Evolutionary conservation across 129 eudicot species (phyloP).

Genomic region (Flaveria robusta): DNA sequence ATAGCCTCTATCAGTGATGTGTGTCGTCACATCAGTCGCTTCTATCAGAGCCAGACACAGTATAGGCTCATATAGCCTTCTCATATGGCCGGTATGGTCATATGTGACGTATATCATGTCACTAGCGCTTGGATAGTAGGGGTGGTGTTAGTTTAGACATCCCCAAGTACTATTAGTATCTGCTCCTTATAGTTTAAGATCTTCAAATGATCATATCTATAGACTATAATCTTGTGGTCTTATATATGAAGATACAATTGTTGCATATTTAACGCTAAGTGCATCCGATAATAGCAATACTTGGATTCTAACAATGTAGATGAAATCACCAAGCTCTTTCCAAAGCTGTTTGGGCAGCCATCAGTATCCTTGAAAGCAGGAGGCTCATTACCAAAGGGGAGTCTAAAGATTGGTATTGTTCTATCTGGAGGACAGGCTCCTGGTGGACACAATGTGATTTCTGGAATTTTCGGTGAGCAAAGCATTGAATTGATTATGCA

Average conservation of each 20-base stretch:
- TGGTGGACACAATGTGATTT: slow-evolving; percentile 96
- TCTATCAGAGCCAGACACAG: no score
- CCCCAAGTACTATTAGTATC: no score
- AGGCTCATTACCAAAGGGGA: slow-evolving; percentile 36
- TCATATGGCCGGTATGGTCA: no score
- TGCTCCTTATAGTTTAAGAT: background rate
- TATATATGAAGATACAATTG: background rate
- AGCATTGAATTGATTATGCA: slow-evolving; percentile 2
- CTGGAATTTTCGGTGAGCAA: slow-evolving; percentile 79
- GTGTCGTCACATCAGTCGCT: no score
- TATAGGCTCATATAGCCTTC: no score
- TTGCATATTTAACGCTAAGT: background rate
- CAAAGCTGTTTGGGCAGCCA: slow-evolving; percentile 76
- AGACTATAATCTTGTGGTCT: background rate
- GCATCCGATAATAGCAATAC: background rate
- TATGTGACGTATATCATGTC: no score
- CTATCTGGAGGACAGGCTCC: slow-evolving; percentile 99
- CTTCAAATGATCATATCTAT: background rate
- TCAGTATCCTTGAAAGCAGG: slow-evolving; percentile 60
- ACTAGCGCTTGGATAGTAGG: no score
- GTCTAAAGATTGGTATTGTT: slow-evolving; percentile 78
- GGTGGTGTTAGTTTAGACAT: no score
- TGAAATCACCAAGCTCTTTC: slow-evolving; percentile 76
- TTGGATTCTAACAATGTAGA: slow-evolving; percentile 37
- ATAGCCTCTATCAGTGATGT: no score